These are phyloP conservation scores for Pyronema domesticum DNA, from an alignment of 495 filamentous ascomycete genomes.

Conservation along the genomic window DNA sequence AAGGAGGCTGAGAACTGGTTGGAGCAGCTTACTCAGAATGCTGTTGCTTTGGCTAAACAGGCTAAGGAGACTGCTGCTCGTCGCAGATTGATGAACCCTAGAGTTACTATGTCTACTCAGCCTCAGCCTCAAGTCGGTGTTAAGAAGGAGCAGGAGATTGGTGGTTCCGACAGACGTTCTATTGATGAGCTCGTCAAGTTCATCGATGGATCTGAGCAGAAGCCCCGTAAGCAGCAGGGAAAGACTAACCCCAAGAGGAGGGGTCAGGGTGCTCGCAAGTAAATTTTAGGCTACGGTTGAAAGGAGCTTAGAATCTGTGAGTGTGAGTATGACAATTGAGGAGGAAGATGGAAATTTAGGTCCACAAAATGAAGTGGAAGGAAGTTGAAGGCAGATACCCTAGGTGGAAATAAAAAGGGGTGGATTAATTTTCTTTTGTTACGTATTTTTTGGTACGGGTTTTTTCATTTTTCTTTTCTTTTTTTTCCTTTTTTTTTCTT, in stretches of 20 bases:
- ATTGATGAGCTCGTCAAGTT: constrained; percentile 77
- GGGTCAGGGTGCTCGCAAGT: neutral
- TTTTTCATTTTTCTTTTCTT: too few relatives aligned
- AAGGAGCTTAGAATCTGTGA: too few relatives aligned
- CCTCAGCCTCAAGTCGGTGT: constrained; percentile 34
- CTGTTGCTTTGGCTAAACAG: constrained; percentile 81
- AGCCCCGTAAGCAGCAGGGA: neutral
- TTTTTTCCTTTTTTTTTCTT: too few relatives aligned
- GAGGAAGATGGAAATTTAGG: too few relatives aligned
- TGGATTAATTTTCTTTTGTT: too few relatives aligned
- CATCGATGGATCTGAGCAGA: constrained; percentile 48
- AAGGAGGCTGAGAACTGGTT: constrained; percentile 89
- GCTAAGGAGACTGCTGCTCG: constrained; percentile 67
- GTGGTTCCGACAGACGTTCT: constrained; percentile 46
- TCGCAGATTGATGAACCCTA: constrained; percentile 41
- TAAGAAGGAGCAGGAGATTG: constrained; percentile 21
- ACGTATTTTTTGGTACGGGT: too few relatives aligned
- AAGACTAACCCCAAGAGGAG: constrained; percentile 2
- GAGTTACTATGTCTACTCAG: constrained; percentile 29
- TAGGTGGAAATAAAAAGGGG: too few relatives aligned
- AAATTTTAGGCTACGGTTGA: too few relatives aligned
- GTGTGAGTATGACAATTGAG: too few relatives aligned
- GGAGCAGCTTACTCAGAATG: constrained; percentile 87
- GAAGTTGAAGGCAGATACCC: too few relatives aligned
- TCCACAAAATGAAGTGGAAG: too few relatives aligned